Evolutionary conservation across 2,329 filamentous ascomycete genomes (phyloP).

Genomic region (Akanthomyces dipterigenus): DNA sequence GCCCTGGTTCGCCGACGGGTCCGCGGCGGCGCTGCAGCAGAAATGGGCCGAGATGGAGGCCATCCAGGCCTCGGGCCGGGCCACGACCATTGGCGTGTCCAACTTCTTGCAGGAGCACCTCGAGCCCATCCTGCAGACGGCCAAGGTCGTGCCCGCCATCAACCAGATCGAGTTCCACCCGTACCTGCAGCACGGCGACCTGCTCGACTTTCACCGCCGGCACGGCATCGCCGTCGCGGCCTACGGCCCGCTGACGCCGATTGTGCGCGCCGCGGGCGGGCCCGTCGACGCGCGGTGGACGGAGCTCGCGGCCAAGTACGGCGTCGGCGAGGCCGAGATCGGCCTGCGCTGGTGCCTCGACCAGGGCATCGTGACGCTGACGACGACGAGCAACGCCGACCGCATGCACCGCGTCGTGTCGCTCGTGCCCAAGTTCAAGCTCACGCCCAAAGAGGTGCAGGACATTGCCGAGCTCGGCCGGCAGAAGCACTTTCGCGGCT

Average conservation of each 20-base stretch:
- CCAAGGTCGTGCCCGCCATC: conserved; percentile 56
- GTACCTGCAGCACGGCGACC: conserved; percentile 58
- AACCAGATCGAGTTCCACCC: conserved; percentile 83
- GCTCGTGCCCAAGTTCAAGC: conserved; percentile 47
- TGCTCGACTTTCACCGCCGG: conserved; percentile 51
- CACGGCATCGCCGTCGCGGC: conserved; percentile 50
- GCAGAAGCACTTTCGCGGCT: conserved; percentile 55
- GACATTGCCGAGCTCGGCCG: conserved; percentile 49
- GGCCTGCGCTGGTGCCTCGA: conserved; percentile 55
- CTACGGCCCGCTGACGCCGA: conserved; percentile 49
- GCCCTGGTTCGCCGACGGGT: conserved; percentile 44
- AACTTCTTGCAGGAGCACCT: conserved; percentile 60
- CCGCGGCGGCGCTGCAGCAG: conserved; percentile 46
- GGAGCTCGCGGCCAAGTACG: conserved; percentile 50
- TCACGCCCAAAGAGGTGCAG: conserved; percentile 52
- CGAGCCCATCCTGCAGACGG: conserved; percentile 49
- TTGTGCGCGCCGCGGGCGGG: conserved; percentile 41
- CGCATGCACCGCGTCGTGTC: conserved; percentile 49
- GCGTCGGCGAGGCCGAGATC: conserved; percentile 47
- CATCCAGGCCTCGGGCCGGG: conserved; percentile 59
- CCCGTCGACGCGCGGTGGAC: conserved; percentile 47
- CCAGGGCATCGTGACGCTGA: conserved; percentile 51
- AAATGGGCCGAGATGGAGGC: conserved; percentile 57
- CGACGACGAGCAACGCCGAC: conserved; percentile 52
- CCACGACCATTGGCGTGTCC: conserved; percentile 67